Base-by-base conservation (phyloP, 2,329 filamentous ascomycete genomes). In the Penicillium sp. region DNA sequence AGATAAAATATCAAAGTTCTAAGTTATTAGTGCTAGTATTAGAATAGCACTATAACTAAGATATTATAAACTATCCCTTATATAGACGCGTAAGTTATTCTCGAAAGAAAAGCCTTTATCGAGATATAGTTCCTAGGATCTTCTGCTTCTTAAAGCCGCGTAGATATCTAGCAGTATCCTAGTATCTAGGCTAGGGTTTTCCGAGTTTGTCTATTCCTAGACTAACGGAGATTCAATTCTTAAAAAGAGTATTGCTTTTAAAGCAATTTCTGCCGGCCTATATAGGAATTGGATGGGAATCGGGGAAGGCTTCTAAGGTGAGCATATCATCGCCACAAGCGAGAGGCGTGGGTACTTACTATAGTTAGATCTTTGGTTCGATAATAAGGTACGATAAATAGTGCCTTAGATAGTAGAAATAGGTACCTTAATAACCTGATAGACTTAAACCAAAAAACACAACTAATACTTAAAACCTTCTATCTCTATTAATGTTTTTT, bases 21-120 rank as follows among this genome's bases (percentile, higher is more conserved):
- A 49, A 49, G 52, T 49, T 0, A 49, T 54, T 15, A 54, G 35
- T 13, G 36, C 43, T 6, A 41, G 43, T 17, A 54, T 49, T 1
- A 54, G 3, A 42, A 48, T 2, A 53, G 25, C 19, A 39, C n/a
- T 4, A 53, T 53, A 53, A 53, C 42, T 48, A 15, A 53, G 51
- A 2, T 17, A 3, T 2, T 1, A 36, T 49, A 49, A 21, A 6
- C 21, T 25, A 25, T 54, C 21, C 19, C 27, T 12, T 6, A n/a
- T 6, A 1, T 1, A 17, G 52, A 8, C 35, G 52, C 1, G 2
- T 35, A 49, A 25, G 2, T 49, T 29, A 1, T 55, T 42, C 5
- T 29, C 21, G n/a, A 53, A 21, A 33, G 44, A 36, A 8, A n/a
- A 10, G 13, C n/a, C 27, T 23, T 4, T 4, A 52, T 52, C 49